A percentile compares a stretch with the other conserved stretches of the same genome.
These are phyloP conservation scores for Usnea hakonensis DNA, from an alignment of 495 filamentous ascomycete genomes.

Conservation along the genomic window DNA sequence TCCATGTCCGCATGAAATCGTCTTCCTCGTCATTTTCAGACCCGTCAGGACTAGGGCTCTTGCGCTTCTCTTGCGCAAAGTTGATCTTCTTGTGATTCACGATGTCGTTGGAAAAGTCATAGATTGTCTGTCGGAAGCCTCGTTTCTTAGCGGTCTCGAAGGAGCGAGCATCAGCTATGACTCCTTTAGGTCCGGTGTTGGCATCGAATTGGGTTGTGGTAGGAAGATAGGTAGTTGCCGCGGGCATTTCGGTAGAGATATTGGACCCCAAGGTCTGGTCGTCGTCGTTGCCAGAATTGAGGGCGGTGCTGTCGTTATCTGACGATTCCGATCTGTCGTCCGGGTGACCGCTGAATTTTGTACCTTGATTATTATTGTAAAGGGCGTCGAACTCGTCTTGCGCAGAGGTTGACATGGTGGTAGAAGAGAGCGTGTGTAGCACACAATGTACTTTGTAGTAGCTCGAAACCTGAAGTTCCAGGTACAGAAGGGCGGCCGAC, in stretches of 20 bases:
- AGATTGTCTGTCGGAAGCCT: constrained; percentile 47
- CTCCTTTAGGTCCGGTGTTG: constrained; percentile 95
- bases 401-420: constrained; percentile 55
- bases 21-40: constrained; percentile 62
- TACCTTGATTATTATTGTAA: constrained; percentile 47
- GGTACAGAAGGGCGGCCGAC: background rate
- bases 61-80: constrained; percentile 34
- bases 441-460: background rate
- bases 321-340: constrained; percentile 41
- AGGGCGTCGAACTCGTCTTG: constrained; percentile 82
- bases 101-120: constrained; percentile 29
- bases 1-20: constrained; percentile 75
- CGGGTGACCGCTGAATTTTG: constrained; percentile 44
- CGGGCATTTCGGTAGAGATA: constrained; percentile 36
- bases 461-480: constrained; percentile 1
- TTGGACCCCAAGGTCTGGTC: constrained; percentile 52
- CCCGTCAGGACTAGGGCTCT: constrained; percentile 32
- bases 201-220: constrained; percentile 61
- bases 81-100: constrained; percentile 34
- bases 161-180: constrained; percentile 89
- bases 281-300: constrained; percentile 51
- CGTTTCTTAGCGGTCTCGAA: constrained; percentile 75
- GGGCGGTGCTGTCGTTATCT: constrained; percentile 32
- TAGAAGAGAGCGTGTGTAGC: background rate
- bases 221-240: constrained; percentile 41